phyloP scores from a whole-genome alignment of 2,329 filamentous ascomycete genomes.

The Herpotrichia juniperi region DNA sequence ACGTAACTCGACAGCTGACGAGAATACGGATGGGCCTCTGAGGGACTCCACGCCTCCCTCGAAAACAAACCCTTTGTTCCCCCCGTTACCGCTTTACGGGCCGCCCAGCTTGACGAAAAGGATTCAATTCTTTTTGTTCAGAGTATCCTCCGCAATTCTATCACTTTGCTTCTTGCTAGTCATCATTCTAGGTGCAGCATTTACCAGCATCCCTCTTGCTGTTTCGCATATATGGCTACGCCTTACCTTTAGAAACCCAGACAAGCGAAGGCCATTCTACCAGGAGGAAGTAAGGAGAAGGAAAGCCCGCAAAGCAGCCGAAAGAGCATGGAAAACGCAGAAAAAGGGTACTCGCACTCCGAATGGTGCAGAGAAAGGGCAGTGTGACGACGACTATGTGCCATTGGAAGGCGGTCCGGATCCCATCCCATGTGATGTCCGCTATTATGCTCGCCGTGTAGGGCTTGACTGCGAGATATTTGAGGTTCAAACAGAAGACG shows the following conservation, averaged over 20 bases:
- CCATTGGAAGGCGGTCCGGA: slow-evolving; percentile 84
- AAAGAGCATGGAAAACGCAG: slow-evolving; percentile 65
- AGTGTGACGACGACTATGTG: slow-evolving; percentile 62
- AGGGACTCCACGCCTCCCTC: slow-evolving; percentile 62
- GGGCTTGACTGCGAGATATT: slow-evolving; percentile 85
- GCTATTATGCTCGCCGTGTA: slow-evolving; percentile 85
- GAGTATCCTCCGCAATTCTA: slow-evolving; percentile 72
- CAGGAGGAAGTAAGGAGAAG: slow-evolving; percentile 71
- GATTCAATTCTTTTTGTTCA: slow-evolving; percentile 70
- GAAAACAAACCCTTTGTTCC: slow-evolving; percentile 81
- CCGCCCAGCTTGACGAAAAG: slow-evolving; percentile 70
- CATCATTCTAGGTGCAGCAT: slow-evolving; percentile 75
- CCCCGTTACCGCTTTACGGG: slow-evolving; percentile 81
- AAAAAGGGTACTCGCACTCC: slow-evolving; percentile 39
- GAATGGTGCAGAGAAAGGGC: slow-evolving; percentile 45
- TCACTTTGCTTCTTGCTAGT: slow-evolving; percentile 78
- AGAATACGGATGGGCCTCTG: slow-evolving; percentile 54
- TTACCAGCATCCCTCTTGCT: slow-evolving; percentile 67
- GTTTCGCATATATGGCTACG: slow-evolving; percentile 58
- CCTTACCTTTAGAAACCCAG: slow-evolving; percentile 65
- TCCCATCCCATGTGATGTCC: slow-evolving; percentile 76
- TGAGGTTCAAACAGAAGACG: slow-evolving; percentile 89
- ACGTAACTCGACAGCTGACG: slow-evolving; percentile 42
- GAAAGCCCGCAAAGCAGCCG: slow-evolving; percentile 62
- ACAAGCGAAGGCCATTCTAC: slow-evolving; percentile 69